These are phyloP conservation scores for Eruca vesicaria DNA, from an alignment of 441 rosid genomes.

Conservation along the genomic window DNA sequence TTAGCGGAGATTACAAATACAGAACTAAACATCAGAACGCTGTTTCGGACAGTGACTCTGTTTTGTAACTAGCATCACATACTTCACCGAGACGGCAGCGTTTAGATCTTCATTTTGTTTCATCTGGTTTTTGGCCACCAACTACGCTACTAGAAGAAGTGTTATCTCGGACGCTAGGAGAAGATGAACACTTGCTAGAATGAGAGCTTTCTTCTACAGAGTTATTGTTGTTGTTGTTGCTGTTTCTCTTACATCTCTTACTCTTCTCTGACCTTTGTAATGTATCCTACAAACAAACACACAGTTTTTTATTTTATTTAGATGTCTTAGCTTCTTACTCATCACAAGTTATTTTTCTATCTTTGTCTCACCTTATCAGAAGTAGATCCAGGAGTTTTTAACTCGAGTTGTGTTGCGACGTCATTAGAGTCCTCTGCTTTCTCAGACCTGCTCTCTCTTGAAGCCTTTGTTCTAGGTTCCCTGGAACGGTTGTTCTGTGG, in stretches of 20 bases:
- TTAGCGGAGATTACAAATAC: conserved; percentile 10
- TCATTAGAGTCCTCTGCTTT: conserved; percentile 59
- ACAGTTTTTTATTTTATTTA: too few species aligned
- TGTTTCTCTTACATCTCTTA: conserved; percentile 44
- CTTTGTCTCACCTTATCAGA: conserved; percentile 55
- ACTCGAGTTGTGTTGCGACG: conserved; percentile 73
- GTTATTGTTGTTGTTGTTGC: conserved; percentile 39
- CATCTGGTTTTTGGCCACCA: conserved; percentile 52
- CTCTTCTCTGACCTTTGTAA: conserved; percentile 44
- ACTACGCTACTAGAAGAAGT: conserved; percentile 69
- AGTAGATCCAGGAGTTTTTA: conserved; percentile 79
- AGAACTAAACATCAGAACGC: conserved; percentile 9
- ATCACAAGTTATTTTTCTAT: not conserved
- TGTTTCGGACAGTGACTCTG: not conserved
- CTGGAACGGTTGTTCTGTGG: conserved; percentile 44
- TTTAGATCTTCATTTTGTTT: conserved; percentile 29
- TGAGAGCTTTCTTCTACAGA: conserved; percentile 47
- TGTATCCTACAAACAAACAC: conserved; percentile 52
- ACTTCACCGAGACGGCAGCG: not conserved
- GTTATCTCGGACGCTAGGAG: conserved; percentile 62
- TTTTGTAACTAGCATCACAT: conserved; percentile 7
- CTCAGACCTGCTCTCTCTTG: conserved; percentile 56
- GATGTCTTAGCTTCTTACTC: not conserved
- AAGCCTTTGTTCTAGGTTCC: conserved; percentile 51
- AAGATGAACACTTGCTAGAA: conserved; percentile 71